Conservation (phyloP, 352 stramenopile species). For the Globisporangium irregulare region DNA sequence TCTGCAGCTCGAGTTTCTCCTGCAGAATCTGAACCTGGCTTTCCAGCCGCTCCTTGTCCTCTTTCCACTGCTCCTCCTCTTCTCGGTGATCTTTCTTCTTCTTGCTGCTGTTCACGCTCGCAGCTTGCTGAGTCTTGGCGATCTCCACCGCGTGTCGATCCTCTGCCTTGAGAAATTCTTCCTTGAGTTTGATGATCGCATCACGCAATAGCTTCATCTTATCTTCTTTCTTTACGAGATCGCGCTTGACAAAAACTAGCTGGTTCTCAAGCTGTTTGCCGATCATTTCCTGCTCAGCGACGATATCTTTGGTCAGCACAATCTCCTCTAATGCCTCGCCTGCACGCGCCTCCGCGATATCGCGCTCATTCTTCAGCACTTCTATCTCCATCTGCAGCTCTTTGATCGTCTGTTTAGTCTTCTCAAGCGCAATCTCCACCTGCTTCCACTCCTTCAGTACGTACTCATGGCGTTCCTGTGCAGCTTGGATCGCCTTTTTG, state of each 20-base stretch:
- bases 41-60: conserved; percentile 51
- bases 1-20: conserved; percentile 51
- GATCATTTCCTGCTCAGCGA: conserved; percentile 29
- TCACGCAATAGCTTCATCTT: conserved; percentile 70
- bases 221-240: conserved; percentile 50
- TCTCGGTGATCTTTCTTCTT: conserved; percentile 23
- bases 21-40: conserved; percentile 60
- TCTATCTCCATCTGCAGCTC: conserved; percentile 61
- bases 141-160: conserved; percentile 75
- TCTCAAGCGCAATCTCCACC: conserved; percentile 52
- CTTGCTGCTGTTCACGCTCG: conserved; percentile 15
- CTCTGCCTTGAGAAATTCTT: conserved; percentile 87
- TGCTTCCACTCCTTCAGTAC: conserved; percentile 74
- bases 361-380: conserved; percentile 52
- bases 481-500: conserved; percentile 57
- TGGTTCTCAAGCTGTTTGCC: conserved; percentile 52
- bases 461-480: conserved; percentile 61
- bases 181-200: conserved; percentile 84
- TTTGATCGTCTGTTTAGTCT: conserved; percentile 41
- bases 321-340: conserved; percentile 85
- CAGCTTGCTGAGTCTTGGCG: conserved; percentile 48
- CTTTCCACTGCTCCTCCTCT: conserved; percentile 35
- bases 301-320: conserved; percentile 47
- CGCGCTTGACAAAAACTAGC: conserved; percentile 32
- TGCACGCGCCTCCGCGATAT: conserved; percentile 74